These are phyloP conservation scores for Alternaria triticimaculans DNA, from an alignment of 2,329 filamentous ascomycete species.

Conservation along the genomic window DNA sequence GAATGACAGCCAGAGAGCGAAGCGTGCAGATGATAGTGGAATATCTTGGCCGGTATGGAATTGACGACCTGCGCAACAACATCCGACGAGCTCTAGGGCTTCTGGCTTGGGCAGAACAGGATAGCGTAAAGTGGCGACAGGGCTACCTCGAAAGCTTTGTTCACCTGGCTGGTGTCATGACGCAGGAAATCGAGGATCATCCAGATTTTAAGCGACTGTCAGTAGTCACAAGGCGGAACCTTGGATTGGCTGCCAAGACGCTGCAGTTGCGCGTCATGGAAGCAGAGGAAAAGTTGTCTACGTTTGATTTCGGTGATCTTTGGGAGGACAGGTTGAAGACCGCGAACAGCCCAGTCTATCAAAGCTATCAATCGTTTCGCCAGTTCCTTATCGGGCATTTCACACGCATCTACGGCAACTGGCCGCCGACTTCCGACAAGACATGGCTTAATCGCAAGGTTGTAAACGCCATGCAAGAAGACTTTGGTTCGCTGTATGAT, in stretches of 20 bases:
- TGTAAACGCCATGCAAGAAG: conserved; percentile 64
- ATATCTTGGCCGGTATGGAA: conserved; percentile 64
- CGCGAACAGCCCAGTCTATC: conserved; percentile 54
- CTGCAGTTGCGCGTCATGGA: conserved; percentile 67
- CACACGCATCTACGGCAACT: conserved; percentile 62
- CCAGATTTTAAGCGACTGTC: conserved; percentile 66
- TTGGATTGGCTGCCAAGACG: conserved; percentile 68
- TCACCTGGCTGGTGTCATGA: conserved; percentile 69
- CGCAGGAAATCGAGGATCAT: conserved; percentile 52
- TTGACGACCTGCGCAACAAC: conserved; percentile 70
- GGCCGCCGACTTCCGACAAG: conserved; percentile 61
- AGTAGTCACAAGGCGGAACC: conserved; percentile 66
- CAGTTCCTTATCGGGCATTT: conserved; percentile 68
- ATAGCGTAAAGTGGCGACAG: conserved; percentile 67
- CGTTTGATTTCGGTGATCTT: conserved; percentile 67
- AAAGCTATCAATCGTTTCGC: conserved; percentile 65
- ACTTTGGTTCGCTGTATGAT: conserved; percentile 74
- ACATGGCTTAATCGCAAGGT: conserved; percentile 67
- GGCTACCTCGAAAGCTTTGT: conserved; percentile 72
- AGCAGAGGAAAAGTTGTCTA: conserved; percentile 66
- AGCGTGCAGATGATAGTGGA: conserved; percentile 66
- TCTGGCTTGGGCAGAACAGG: conserved; percentile 70
- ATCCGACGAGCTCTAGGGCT: conserved; percentile 66
- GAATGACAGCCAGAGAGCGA: conserved; percentile 47
- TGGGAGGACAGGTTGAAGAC: conserved; percentile 55